Base-by-base conservation (phyloP, 306 rosid species). In the Macrotyloma uniflorum region DNA sequence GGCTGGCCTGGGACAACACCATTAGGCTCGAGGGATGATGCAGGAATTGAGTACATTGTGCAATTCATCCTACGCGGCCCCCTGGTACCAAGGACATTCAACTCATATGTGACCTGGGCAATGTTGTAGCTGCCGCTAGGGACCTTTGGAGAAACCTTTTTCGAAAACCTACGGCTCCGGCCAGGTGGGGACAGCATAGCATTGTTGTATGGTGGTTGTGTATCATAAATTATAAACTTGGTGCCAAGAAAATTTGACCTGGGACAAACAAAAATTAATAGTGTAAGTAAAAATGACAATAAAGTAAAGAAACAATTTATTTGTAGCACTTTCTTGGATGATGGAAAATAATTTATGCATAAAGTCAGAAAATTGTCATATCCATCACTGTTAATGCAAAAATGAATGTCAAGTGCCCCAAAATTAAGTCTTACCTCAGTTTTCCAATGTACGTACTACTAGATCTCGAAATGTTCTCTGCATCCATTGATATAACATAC, bases 161-260 rank as follows among this genome's bases (percentile, higher is more conserved):
- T 93, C 0, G 98, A 40, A 80, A 96, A 91, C 79, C 99, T 86
- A 8, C 96, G 91, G 84, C 97, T 96, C 64, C 90, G 89, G 30
- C 97, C 98, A 5, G 90, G 94, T 18, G 93, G 93, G 46, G 97
- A 79, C 33, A 88, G 77, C 85, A 82, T 95, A 70, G 92, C 82
- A 79, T 75, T 86, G 72, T 88, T 87, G 82, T 91, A 90, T 8
- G 98, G 94, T 63, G 97, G 96, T 79, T 91, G 98, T 30, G 97
- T 96, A 77, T 96, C 99, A 79, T 88, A 91, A 36, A 96, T 90
- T 76, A 96, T 88, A 84, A 96, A 96, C 81, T 96, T 96, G 79
- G 99, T 96, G 80, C 99, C 99, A 15, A 96, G 92, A 85, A 93
- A 96, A 83, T 96, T 96, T 28, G 99, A 93, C 85, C 98, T 96